phyloP scores from a whole-genome alignment of 1,284 basidiomycete genomes.

The Megacollybia platyphylla region DNA sequence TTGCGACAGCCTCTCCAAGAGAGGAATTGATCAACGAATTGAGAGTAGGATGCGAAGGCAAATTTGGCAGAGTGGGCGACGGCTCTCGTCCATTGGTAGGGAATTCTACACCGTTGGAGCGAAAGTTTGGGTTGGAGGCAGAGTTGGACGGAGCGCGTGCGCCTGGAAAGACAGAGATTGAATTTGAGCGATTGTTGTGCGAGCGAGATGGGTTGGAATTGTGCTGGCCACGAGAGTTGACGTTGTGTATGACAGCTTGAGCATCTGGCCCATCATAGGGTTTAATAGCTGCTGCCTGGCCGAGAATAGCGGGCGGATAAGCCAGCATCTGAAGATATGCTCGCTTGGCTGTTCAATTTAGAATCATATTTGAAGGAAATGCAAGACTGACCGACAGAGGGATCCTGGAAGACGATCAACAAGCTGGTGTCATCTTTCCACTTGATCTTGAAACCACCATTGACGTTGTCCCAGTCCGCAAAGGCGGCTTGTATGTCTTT shows the following conservation, averaged over 20 bases:
- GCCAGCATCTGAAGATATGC: constrained; percentile 86
- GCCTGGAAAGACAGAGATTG: constrained; percentile 50
- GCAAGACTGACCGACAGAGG: constrained; percentile 56
- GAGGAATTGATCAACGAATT: constrained; percentile 71
- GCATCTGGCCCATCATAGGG: constrained; percentile 95
- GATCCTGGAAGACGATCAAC: constrained; percentile 87
- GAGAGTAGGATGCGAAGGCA: constrained; percentile 71
- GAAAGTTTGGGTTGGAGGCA: constrained; percentile 22
- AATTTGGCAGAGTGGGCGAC: constrained; percentile 67
- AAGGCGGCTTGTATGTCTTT: constrained; percentile 91
- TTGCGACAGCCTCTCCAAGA: constrained; percentile 34
- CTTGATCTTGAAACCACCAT: constrained; percentile 96
- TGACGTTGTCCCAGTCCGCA: constrained; percentile 76
- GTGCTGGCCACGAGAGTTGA: constrained; percentile 64
- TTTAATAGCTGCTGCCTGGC: constrained; percentile 51
- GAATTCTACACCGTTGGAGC: constrained; percentile 28
- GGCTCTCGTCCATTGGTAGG: constrained; percentile 41
- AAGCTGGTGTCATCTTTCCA: constrained; percentile 97
- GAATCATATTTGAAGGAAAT: constrained; percentile 1
- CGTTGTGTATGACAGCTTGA: constrained; percentile 78
- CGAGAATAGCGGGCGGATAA: constrained; percentile 68
- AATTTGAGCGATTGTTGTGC: constrained; percentile 57
- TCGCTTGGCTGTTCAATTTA: constrained; percentile 48
- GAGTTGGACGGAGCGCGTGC: constrained; percentile 22
- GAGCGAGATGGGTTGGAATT: constrained; percentile 47